Base-by-base conservation (phyloP, 768 basidiomycete genomes). In the Gautieria morchelliformis region DNA sequence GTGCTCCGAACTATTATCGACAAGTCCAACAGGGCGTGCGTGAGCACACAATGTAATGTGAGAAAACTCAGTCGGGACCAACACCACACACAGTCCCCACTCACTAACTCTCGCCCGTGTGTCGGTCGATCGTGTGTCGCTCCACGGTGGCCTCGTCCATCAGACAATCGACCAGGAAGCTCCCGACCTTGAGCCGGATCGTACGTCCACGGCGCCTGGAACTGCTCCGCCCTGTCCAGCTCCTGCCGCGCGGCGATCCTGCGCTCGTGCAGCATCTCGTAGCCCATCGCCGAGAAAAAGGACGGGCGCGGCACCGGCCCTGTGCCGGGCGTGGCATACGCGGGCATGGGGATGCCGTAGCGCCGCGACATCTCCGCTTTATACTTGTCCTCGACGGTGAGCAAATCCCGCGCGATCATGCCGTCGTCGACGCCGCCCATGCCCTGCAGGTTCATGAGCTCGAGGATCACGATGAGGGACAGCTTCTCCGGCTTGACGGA, bases 161-260 rank as follows among this genome's bases (percentile, higher is more conserved):
- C 61, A 97, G 70, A 59, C 82, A 81, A 59, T 93, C 83, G 4
- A 96, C 81, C 46, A 97, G 74, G 59, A 92, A 82, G 42, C 84
- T 83, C 20, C 95, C 95, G 33, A 98, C 72, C 62, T 82, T 82
- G 0, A 89, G 81, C 22, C 92, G 77, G 46, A 88, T 74, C 3
- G 65, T 93, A 90, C 0, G 88, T 83, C 94, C 95, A 97, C 4
- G 83, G 75, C 1, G 86, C 73, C n/a, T 80, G 81, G 86, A 86
- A 91, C 19, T 76, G 77, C 69, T 88, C 85, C 1, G 77, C 78
- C 45, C 84, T 82, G 57, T 78, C 72, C 68, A 82, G 77, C 56
- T 83, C 80, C 65, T 81, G 81, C 49, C 81, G 78, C 1, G 84
- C 84, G 0, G 80, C 77, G 19, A 88, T 68, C 3, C 87, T 77